Evolutionary conservation across 2,329 filamentous ascomycete genomes (phyloP), one percentile per base, ranked within the genome.

Genomic region (Colletotrichum sp.): DNA sequence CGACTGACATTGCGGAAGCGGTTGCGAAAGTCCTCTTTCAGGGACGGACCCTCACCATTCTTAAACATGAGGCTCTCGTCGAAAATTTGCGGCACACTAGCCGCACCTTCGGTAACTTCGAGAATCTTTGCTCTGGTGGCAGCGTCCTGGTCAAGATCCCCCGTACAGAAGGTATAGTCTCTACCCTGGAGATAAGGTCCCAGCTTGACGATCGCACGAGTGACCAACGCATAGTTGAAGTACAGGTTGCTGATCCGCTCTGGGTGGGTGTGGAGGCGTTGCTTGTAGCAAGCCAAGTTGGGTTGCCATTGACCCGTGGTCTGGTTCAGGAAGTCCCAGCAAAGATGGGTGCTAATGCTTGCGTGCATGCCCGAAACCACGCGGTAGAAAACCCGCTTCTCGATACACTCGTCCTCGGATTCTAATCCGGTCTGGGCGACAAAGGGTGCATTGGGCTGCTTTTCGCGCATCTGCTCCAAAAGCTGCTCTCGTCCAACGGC

Each of bases 371-470:
- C 97, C 66, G 95, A 98, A 75, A 99, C 92, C 76, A 99, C 92
- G 8, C 96, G 91, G 85, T 98, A 97, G 83, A 99, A 99, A 47
- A 98, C 97, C n/a, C 97, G 93, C 89, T 99, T 98, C 87, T 99
- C 97, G 29, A 99, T 86, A 80, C 97, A 99, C 81, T 98, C 94
- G 78, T 98, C 96, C 77, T 98, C 95, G 62, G 92, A 88, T 77
- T 97, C 94, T 64, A 96, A 87, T 1, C 90, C 90, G 9, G 90
- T 91, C 78, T 90, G 89, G 64, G 91, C 88, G 62, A 92, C 88
- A 63, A 92, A 91, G 1, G 89, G 88, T 5, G 88, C 88, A 73
- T 90, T 88, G 33, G 89, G 88, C 54, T 86, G 82, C 66, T 83
- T 86, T 66, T 90, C 88, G 67, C 90, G 88, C 77, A 90, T 84